Conservation (phyloP, 164 flowering plant species). For the Cinnamomum micranthum region DNA sequence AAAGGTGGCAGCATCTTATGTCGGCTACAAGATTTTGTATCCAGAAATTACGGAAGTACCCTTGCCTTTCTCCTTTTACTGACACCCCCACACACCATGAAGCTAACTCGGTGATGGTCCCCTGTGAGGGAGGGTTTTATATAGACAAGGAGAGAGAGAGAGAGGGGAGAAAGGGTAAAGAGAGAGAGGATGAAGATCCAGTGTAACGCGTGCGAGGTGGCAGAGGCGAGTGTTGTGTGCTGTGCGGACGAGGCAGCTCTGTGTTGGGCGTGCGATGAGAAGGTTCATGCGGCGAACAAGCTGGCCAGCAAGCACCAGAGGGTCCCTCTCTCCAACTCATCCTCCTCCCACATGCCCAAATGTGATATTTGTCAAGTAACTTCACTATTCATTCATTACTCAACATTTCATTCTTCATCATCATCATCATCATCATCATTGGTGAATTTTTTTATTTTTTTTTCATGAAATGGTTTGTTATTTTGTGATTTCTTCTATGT, state of each 20-base stretch:
- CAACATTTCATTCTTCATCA: too few species aligned
- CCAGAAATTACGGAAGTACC: neutral
- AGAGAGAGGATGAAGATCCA: slow-evolving; percentile 68
- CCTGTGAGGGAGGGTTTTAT: neutral
- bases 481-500: too few species aligned
- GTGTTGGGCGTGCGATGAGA: slow-evolving; percentile 75
- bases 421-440: neutral
- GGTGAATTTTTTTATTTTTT: too few species aligned
- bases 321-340: slow-evolving; percentile 47
- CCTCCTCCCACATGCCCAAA: slow-evolving; percentile 68
- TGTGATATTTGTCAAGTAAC: slow-evolving; percentile 93
- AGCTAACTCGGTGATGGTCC: neutral
- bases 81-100: neutral
- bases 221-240: slow-evolving; percentile 86
- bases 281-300: slow-evolving; percentile 92
- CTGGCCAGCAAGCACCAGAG: slow-evolving; percentile 88
- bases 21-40: neutral
- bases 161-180: too few species aligned
- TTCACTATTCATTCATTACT: too few species aligned
- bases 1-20: neutral
- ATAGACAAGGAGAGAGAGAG: too few species aligned
- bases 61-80: neutral
- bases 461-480: neutral
- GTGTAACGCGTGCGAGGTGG: slow-evolving; percentile 86
- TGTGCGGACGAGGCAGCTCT: slow-evolving; percentile 98